phyloP scores from a whole-genome alignment of 2,329 filamentous ascomycete species.

The Raffaelea albimanens region DNA sequence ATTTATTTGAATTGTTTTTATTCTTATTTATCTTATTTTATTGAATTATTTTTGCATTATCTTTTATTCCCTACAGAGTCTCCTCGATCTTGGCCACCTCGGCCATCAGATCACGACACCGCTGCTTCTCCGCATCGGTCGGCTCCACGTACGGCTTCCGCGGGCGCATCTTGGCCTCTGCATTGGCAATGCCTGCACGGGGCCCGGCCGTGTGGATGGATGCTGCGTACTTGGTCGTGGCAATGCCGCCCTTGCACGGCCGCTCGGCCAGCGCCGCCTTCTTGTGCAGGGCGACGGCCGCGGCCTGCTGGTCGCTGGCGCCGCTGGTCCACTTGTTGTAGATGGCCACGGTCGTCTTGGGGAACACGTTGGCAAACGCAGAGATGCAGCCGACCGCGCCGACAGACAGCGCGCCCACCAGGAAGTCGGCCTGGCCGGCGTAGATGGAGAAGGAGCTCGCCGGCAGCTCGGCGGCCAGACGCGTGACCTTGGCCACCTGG shows the following conservation, averaged over 20 bases:
- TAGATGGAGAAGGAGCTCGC: slow-evolving; percentile 54
- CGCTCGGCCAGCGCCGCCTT: slow-evolving; percentile 57
- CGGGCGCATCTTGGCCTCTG: slow-evolving; percentile 47
- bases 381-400: slow-evolving; percentile 53
- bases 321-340: slow-evolving; percentile 46
- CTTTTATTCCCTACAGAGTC: slow-evolving; percentile 2
- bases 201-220: slow-evolving; percentile 43
- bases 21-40: neutral
- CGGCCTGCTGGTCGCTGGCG: slow-evolving; percentile 41
- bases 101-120: slow-evolving; percentile 29
- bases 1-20: neutral
- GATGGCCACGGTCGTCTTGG: slow-evolving; percentile 44
- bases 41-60: neutral
- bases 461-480: slow-evolving; percentile 42
- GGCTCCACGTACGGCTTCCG: slow-evolving; percentile 51
- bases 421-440: slow-evolving; percentile 65
- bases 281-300: slow-evolving; percentile 51
- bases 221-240: slow-evolving; percentile 59
- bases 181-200: slow-evolving; percentile 48
- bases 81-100: slow-evolving; percentile 37
- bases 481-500: slow-evolving; percentile 62
- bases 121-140: slow-evolving; percentile 31
- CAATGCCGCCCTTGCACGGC: slow-evolving; percentile 57
- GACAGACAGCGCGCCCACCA: slow-evolving; percentile 48
- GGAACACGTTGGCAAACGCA: slow-evolving; percentile 54